Evolutionary conservation across 768 basidiomycete species (phyloP).

Genomic region (Clitopilus passeckerianus): DNA sequence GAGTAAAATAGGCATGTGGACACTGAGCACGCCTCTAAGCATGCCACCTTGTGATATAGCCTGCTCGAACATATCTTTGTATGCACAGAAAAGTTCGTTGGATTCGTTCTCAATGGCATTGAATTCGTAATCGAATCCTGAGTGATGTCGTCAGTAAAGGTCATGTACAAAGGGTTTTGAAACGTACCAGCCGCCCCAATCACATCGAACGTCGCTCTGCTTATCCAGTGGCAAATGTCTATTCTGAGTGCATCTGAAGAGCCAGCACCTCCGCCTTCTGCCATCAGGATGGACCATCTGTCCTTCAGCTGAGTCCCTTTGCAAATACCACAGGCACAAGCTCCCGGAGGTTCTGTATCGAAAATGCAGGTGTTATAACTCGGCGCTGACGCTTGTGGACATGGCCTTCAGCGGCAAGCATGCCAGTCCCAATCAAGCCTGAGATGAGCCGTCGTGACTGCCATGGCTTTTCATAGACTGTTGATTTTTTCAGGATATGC

Average conservation of each 20-base stretch:
- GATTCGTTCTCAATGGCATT: slow-evolving; percentile 76
- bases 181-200: slow-evolving; percentile 79
- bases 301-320: slow-evolving; percentile 62
- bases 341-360: slow-evolving; percentile 68
- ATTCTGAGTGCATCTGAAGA: slow-evolving; percentile 32
- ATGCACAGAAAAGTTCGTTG: slow-evolving; percentile 73
- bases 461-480: slow-evolving; percentile 81
- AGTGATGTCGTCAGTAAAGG: not conserved
- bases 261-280: slow-evolving; percentile 19
- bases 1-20: slow-evolving; percentile 57
- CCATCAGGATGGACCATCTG: slow-evolving; percentile 52
- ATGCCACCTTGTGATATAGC: slow-evolving; percentile 53
- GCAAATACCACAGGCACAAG: slow-evolving; percentile 68
- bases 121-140: slow-evolving; percentile 86
- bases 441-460: slow-evolving; percentile 71
- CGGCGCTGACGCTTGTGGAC: slow-evolving; percentile 78
- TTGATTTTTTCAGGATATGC: slow-evolving; percentile 69
- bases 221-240: slow-evolving; percentile 79
- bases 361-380: slow-evolving; percentile 75
- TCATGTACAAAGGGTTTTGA: not conserved
- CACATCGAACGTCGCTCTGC: slow-evolving; percentile 83
- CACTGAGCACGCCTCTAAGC: slow-evolving; percentile 39
- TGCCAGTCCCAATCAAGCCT: slow-evolving; percentile 75
- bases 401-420: slow-evolving; percentile 75
- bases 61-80: slow-evolving; percentile 82